Base-by-base conservation (phyloP, 2,329 filamentous ascomycete genomes). In the Colletotrichum shisoi region DNA sequence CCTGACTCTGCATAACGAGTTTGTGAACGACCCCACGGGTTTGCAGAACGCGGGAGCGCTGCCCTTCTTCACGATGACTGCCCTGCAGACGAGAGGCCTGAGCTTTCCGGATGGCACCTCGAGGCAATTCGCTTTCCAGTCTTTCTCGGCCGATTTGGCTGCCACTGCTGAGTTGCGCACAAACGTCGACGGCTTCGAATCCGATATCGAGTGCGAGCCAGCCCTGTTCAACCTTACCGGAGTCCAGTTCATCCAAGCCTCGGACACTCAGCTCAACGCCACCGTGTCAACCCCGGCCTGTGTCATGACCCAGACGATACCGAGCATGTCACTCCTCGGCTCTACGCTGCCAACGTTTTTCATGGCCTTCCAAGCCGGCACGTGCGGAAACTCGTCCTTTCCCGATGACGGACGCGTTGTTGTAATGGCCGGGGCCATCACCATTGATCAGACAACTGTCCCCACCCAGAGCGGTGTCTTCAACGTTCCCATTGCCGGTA, bases 101-200 rank as follows among this genome's bases (percentile, higher is more conserved):
- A 53, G 68, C 4, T 73, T 71, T 17, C 79, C 79, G 1, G 74
- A 76, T 3, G 79, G 79, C 3, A 70, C 75, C 1, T 74, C 77
- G 9, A 53, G 70, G 15, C 69, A 71, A n/a, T 76, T 74, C 56
- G 77, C 78, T 5, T 79, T 77, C 40, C 76, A 78, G 40, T 72
- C 73, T 2, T 80, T 80, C 42, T 53, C 68, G 6, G 68, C 72
- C 12, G 65, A 74, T 19, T 54, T 73, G 15, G 60, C 72, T 0
- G 57, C 60, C 1, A 68, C 70, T 19, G 75, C 70, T 17, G 70
- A 73, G 15, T 58, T 79, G 9, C 71, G 70, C 17, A 75, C 77
- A 5, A 73, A 70, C 0, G 77, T 81, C 1, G 74, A 79, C 34
- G 78, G 78, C 5, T 77, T 80, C 17, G 69, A 72, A 4, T 72